Conservation (phyloP, 2,329 filamentous ascomycete genomes). For the Colletotrichum sp. region DNA sequence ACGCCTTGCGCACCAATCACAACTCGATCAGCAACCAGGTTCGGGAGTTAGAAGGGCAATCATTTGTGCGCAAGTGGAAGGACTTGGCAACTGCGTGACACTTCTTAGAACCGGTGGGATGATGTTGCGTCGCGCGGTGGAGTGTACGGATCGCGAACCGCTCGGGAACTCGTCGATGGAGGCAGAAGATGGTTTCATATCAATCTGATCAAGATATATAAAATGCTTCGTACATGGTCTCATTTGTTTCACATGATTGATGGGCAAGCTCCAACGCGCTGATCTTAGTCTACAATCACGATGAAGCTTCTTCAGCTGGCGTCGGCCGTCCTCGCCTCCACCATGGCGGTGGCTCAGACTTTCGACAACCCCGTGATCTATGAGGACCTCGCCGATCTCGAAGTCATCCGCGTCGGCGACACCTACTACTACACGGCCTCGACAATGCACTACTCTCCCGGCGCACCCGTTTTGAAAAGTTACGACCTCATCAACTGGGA, state of each 20-base stretch:
- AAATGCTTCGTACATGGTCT: neutral
- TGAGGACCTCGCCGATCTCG: conserved; percentile 56
- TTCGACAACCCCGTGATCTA: conserved; percentile 55
- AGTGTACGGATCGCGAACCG: neutral
- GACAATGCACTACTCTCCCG: conserved; percentile 54
- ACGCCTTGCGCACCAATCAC: conserved; percentile 12
- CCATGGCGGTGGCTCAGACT: neutral
- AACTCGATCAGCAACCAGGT: neutral
- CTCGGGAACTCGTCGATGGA: neutral
- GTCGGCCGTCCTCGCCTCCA: neutral
- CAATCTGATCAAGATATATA: neutral
- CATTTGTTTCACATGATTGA: neutral
- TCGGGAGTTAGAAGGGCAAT: neutral
- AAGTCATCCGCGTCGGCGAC: conserved; percentile 44
- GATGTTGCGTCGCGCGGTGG: neutral
- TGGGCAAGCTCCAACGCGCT: neutral
- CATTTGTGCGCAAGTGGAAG: conserved; percentile 17
- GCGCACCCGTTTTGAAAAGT: conserved; percentile 53
- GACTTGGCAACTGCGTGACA: neutral
- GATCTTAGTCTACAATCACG: neutral
- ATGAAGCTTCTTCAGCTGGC: neutral
- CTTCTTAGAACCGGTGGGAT: neutral
- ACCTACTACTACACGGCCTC: conserved; percentile 55
- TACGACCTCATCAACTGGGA: conserved; percentile 55
- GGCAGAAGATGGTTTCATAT: too few species aligned